These are phyloP conservation scores for Pichia membranifaciens DNA, from an alignment of 805 yeast genomes.

Conservation along the genomic window DNA sequence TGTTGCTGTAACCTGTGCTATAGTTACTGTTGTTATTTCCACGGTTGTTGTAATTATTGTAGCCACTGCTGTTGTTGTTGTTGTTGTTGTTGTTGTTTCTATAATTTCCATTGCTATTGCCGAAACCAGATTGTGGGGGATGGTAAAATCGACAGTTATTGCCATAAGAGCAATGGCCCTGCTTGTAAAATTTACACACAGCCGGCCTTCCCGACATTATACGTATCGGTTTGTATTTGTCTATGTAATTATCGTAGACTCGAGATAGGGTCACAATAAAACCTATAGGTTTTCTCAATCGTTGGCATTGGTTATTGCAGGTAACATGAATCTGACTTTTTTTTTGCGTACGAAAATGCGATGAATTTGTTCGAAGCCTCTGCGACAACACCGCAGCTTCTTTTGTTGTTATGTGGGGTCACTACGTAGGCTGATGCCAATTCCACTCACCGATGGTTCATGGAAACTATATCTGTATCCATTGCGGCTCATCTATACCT, in stretches of 20 bases:
- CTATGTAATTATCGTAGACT: neutral
- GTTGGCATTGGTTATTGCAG: too few relatives aligned
- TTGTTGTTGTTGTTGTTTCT: conserved; percentile 8
- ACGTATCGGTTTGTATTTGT: too few relatives aligned
- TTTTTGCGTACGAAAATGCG: neutral
- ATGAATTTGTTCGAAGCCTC: too few relatives aligned
- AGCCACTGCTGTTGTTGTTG: conserved; percentile 3
- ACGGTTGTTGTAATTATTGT: neutral
- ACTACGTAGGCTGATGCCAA: too few relatives aligned
- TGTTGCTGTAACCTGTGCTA: neutral
- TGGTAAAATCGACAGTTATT: conserved; percentile 40
- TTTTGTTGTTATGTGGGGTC: too few relatives aligned
- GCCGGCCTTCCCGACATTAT: conserved; percentile 22
- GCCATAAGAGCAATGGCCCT: conserved; percentile 38
- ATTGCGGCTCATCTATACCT: conserved; percentile 65
- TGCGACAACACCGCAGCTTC: too few relatives aligned
- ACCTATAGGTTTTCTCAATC: too few relatives aligned
- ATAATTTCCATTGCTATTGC: conserved; percentile 5
- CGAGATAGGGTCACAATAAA: too few relatives aligned
- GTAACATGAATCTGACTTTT: conserved; percentile 1
- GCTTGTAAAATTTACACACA: conserved; percentile 41
- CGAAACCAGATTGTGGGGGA: conserved; percentile 18
- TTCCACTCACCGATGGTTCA: neutral
- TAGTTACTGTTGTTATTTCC: neutral
- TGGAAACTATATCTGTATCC: conserved; percentile 53